These are phyloP conservation scores for Hibiscus trionum DNA, from an alignment of 345 rosid genomes.

Conservation along the genomic window DNA sequence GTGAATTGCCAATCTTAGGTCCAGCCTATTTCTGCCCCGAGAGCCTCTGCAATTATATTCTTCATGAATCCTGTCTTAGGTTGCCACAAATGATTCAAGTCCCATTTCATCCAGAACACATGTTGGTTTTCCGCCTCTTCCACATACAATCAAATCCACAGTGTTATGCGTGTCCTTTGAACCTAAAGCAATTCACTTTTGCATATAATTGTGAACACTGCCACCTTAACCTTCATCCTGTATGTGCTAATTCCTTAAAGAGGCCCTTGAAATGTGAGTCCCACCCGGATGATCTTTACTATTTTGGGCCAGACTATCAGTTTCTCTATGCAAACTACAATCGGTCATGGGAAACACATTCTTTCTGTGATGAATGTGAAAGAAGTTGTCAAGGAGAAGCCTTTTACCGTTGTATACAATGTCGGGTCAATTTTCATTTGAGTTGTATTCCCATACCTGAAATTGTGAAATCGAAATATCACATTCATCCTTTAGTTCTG, in stretches of 20 bases:
- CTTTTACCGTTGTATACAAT: too few species aligned
- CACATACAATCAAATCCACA: too few species aligned
- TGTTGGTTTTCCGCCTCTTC: background rate
- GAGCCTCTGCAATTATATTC: background rate
- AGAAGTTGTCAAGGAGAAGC: too few species aligned
- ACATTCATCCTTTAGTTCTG: too few species aligned
- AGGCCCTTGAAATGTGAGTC: background rate
- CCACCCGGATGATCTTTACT: background rate
- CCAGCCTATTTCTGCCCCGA: background rate
- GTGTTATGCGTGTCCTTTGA: background rate
- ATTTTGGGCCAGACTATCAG: background rate
- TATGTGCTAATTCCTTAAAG: background rate
- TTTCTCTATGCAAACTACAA: too few species aligned
- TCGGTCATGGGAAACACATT: too few species aligned
- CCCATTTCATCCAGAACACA: background rate
- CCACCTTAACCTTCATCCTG: background rate
- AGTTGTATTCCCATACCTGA: too few species aligned
- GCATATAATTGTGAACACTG: background rate
- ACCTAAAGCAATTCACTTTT: accelerated
- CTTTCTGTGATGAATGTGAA: too few species aligned
- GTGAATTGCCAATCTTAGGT: background rate
- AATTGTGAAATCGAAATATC: too few species aligned
- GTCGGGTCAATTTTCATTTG: too few species aligned
- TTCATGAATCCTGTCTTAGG: background rate
- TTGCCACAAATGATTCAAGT: background rate